Percentiles rank a stretch among this genome's conserved stretches.
These are phyloP conservation scores for Stenogyne calaminthoides DNA, from an alignment of 305 asterid genomes.

Conservation along the genomic window DNA sequence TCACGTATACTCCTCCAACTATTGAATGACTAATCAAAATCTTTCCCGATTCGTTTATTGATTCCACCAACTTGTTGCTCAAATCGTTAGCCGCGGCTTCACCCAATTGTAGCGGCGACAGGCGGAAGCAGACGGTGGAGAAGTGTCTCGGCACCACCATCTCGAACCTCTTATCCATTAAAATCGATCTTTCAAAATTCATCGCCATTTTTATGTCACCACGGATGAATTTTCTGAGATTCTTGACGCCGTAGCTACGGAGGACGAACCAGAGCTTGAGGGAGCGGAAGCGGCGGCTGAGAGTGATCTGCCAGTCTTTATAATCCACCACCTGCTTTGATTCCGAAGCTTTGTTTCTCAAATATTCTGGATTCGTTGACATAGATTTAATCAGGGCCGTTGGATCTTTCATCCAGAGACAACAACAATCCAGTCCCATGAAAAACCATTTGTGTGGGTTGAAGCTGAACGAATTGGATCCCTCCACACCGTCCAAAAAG, in stretches of 20 bases:
- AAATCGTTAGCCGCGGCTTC: conserved; percentile 8
- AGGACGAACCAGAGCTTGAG: conserved; percentile 53
- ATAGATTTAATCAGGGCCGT: conserved; percentile 40
- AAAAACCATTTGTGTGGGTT: conserved; percentile 59
- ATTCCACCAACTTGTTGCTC: conserved; percentile 9
- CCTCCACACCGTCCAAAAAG: conserved; percentile 46
- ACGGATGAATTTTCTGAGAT: conserved; percentile 41
- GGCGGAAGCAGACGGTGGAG: conserved; percentile 28
- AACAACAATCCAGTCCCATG: conserved; percentile 48
- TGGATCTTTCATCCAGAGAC: conserved; percentile 57
- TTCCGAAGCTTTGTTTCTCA: conserved; percentile 47
- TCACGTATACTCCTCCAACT: not conserved
- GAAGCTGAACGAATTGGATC: conserved; percentile 51
- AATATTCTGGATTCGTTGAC: conserved; percentile 46
- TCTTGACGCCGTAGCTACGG: conserved; percentile 50
- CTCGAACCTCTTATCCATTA: conserved; percentile 42
- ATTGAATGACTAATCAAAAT: not conserved
- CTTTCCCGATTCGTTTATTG: not conserved
- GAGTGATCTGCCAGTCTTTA: conserved; percentile 58
- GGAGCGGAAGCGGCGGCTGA: conserved; percentile 53
- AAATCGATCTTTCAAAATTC: conserved; percentile 41
- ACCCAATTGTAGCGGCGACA: not conserved
- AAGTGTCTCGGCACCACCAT: conserved; percentile 53
- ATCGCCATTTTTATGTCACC: conserved; percentile 44
- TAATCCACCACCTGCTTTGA: conserved; percentile 52